Base-by-base conservation (phyloP, 257 asterid species). In the Jacaranda mimosifolia region DNA sequence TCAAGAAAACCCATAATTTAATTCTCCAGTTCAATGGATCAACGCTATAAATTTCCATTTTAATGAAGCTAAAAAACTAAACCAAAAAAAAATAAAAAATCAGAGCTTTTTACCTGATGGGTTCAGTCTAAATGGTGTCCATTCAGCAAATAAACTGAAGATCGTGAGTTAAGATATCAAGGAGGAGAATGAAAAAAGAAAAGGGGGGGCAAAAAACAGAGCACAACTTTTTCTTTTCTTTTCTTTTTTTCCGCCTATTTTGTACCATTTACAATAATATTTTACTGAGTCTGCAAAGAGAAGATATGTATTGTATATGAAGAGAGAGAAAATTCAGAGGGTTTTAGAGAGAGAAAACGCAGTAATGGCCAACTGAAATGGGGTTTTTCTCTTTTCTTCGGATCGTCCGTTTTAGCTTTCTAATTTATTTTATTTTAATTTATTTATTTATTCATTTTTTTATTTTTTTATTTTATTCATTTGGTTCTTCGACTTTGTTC, bases 51-150 rank as follows among this genome's bases (percentile, higher is more conserved):
- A 72, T 32, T 75, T 4, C 56, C 35, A 39, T 11, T 76, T 18
- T 8, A 3, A 4, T 6, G 14, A 67, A 42, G 26, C 38, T 7
- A 18, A 46, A 18, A 11, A 10, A 9, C 13, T 26, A 26, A 26
- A 26, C 32, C n/a, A n/a, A n/a, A n/a, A 55, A 8, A 35, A 42
- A 43, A 19, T 1, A 9, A 46, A 53, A 63, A 12, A 74, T 32
- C 40, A 17, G 10, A 57, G 6, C 49, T 58, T 53, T 64, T 76
- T 82, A 89, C 96, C 96, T 83, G 84, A 60, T 75, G 65, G 77
- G 36, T 52, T 57, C 76, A 82, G 17, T 62, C 87, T 85, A 88
- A 83, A 85, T 79, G 86, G 80, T 18, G 70, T 75, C 89, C 96
- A 90, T 86, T 80, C 63, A 82, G 70, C 77, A 66, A 57, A 71